Evolutionary conservation across 2,329 filamentous ascomycete species (phyloP).

Genomic region (Ascochyta viciae-villosae): DNA sequence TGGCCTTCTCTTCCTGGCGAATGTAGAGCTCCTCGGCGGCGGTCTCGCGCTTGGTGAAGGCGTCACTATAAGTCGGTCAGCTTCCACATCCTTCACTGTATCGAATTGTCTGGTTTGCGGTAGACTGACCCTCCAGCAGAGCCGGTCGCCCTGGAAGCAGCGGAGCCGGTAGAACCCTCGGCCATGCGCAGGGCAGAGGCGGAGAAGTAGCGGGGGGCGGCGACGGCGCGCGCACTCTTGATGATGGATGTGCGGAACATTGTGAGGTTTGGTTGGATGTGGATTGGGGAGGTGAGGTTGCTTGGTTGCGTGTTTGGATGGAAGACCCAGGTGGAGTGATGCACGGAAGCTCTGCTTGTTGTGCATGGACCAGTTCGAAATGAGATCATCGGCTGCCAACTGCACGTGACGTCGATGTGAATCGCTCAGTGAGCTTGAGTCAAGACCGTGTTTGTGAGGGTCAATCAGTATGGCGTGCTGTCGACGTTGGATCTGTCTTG

Average conservation of each 20-base stretch:
- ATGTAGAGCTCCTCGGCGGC: conserved; percentile 87
- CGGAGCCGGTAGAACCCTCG: conserved; percentile 56
- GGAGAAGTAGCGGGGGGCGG: conserved; percentile 52
- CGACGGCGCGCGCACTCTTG: conserved; percentile 49
- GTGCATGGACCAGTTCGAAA: neutral
- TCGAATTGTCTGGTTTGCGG: neutral
- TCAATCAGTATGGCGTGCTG: neutral
- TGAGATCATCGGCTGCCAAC: conserved; percentile 24
- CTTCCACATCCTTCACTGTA: neutral
- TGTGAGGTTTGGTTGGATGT: conserved; percentile 23
- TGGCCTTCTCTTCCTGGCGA: conserved; percentile 85
- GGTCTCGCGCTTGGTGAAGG: conserved; percentile 90
- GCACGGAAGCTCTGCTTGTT: conserved; percentile 7
- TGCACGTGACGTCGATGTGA: neutral
- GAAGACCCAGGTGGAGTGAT: conserved; percentile 8
- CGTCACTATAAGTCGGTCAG: conserved; percentile 67
- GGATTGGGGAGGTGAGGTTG: conserved; percentile 14
- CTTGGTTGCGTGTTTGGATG: conserved; percentile 20
- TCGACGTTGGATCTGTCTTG: neutral
- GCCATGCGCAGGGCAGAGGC: conserved; percentile 52
- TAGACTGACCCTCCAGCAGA: conserved; percentile 44
- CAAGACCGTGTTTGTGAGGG: neutral
- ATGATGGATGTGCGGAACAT: conserved; percentile 51
- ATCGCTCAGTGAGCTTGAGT: neutral
- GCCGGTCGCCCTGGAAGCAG: conserved; percentile 51